Base-by-base conservation (phyloP, 345 rosid species). In the Citrus sp. region DNA sequence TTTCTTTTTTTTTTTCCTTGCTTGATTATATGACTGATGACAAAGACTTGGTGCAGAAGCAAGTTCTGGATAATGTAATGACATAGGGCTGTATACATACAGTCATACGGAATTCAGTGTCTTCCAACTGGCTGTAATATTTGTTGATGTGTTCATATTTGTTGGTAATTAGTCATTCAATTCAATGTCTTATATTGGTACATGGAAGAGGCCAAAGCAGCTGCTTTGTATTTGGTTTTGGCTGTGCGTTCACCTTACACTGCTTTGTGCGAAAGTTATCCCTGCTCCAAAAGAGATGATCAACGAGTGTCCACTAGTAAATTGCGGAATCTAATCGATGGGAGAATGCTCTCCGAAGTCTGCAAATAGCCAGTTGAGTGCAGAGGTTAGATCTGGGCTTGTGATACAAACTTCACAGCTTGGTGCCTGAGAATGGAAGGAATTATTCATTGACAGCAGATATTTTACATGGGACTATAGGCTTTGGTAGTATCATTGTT, bases 51-150 rank as follows among this genome's bases (percentile, higher is more conserved):
- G 30, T 7, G 49, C 60, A 34, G 67, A 62, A 56, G 55, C 21
- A 32, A 62, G 73, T 59, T 51, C 61, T 61, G 61, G n/a, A 67
- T 46, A 56, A 70, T 54, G 58, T 55, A 82, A 79, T 30, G 40
- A 66, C 60, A 25, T 65, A 40, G 74, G 40, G 51, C 71, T 81
- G 25, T 80, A 73, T 49, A 13, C 40, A 12, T 13, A 46, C 42
- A 19, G 40, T 19, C 28, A 21, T 13, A 46, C 60, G 9, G 40
- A 28, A 42, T 22, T 60, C 56, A 14, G 2, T 38, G 54, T 59
- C 51, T 37, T n/a, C 67, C 56, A 38, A 37, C 14, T 14, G 67
- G 35, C 37, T 38, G 67, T 60, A 73, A 38, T 60, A 40, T 21
- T 63, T 51, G 27, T 30, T 32, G n/a, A 21, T 63, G 37, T 65